phyloP scores from a whole-genome alignment of 2,329 filamentous ascomycete genomes.

The Ceratocystis cacaofunesta region DNA sequence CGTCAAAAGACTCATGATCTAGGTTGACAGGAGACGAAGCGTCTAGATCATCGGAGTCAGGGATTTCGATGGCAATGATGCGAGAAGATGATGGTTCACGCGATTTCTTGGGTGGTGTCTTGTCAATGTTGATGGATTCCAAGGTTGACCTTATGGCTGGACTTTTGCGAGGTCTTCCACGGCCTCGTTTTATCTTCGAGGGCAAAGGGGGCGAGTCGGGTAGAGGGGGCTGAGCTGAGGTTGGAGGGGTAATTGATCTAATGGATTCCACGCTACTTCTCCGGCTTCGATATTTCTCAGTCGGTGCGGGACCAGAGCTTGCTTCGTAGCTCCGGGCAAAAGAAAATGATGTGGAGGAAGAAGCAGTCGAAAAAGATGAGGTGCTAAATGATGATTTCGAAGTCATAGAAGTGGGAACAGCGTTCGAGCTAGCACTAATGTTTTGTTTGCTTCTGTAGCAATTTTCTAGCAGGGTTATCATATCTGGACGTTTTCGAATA shows the following conservation, averaged over 20 bases:
- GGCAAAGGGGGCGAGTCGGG: neutral
- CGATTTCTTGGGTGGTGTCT: neutral
- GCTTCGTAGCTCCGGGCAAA: neutral
- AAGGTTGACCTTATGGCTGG: neutral
- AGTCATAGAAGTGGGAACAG: neutral
- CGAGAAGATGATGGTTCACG: neutral
- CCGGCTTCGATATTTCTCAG: neutral
- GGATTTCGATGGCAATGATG: constrained; percentile 15
- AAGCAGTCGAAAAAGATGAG: neutral
- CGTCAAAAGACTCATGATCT: neutral
- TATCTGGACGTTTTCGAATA: constrained; percentile 50
- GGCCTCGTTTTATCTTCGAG: constrained; percentile 23
- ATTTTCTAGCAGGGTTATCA: constrained; percentile 53
- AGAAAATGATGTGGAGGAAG: neutral
- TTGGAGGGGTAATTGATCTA: constrained; percentile 12
- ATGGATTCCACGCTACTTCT: constrained; percentile 3
- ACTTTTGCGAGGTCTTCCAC: constrained; percentile 18
- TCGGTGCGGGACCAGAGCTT: neutral
- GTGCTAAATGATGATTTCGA: constrained; percentile 9
- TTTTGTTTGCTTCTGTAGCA: constrained; percentile 51
- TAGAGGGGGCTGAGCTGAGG: constrained; percentile 7
- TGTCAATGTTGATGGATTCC: neutral
- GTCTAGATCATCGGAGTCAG: constrained; percentile 15
- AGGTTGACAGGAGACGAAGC: neutral
- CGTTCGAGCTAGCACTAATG: neutral